Percentiles rank a stretch among this genome's conserved stretches.
Evolutionary conservation across 306 rosid species (phyloP).

Genomic region (Cotoneaster glaucophyllus): DNA sequence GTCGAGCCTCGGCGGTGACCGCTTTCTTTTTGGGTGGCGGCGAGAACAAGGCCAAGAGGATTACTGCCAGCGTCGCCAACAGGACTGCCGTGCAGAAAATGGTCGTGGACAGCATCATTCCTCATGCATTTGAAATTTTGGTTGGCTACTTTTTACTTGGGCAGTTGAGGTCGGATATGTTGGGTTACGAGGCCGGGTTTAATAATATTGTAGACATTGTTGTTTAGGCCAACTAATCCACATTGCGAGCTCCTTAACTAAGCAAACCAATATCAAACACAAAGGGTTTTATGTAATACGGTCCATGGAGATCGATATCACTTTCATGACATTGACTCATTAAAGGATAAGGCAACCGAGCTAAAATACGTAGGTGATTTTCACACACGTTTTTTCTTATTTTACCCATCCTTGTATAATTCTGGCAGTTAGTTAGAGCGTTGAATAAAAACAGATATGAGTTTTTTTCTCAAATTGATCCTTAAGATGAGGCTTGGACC

Average conservation of each 20-base stretch:
- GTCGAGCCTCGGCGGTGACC: constrained; percentile 43
- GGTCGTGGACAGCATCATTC: constrained; percentile 38
- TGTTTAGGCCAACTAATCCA: constrained; percentile 34
- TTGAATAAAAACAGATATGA: too few relatives aligned
- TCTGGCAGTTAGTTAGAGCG: accelerated
- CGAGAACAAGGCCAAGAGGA: constrained; percentile 60
- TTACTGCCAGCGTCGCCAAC: constrained; percentile 50
- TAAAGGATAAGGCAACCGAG: background rate
- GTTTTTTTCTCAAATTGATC: too few relatives aligned
- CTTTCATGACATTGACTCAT: background rate
- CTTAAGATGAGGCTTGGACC: too few relatives aligned
- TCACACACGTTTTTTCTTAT: too few relatives aligned
- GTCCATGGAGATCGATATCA: background rate
- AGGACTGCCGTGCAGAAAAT: constrained; percentile 51
- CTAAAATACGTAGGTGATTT: too few relatives aligned
- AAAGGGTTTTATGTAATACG: background rate
- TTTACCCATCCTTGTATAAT: too few relatives aligned
- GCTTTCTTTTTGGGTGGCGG: constrained; percentile 41
- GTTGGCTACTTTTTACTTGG: background rate
- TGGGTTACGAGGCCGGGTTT: background rate
- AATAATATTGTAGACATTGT: background rate
- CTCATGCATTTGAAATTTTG: background rate
- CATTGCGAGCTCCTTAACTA: constrained; percentile 7
- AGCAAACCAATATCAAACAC: constrained; percentile 14
- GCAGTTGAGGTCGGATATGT: background rate